phyloP scores from a whole-genome alignment of 805 yeast genomes.

The Myxozyma geophila region DNA sequence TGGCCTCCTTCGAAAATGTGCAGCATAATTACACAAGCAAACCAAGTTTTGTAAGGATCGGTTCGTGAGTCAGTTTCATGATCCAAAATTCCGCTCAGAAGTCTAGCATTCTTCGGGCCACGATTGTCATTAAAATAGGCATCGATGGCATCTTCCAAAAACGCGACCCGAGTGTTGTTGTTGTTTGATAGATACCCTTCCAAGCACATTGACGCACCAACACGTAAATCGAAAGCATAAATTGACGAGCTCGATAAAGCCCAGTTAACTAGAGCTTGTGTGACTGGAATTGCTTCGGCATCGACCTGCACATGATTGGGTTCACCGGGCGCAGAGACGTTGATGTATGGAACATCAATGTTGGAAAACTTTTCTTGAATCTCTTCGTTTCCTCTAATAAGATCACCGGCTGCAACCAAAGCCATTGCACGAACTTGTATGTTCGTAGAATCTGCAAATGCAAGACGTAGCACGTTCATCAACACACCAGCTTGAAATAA shows the following conservation, averaged over 20 bases:
- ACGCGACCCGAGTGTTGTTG: conserved; percentile 60
- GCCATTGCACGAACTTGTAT: conserved; percentile 68
- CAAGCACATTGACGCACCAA: conserved; percentile 68
- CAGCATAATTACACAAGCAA: conserved; percentile 69
- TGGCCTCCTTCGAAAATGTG: conserved; percentile 61
- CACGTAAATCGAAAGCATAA: conserved; percentile 80
- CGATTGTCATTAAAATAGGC: conserved; percentile 30
- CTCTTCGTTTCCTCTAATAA: conserved; percentile 66
- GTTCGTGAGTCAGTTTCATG: conserved; percentile 72
- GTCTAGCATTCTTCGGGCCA: conserved; percentile 52
- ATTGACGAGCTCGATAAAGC: conserved; percentile 76
- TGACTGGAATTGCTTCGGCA: conserved; percentile 62
- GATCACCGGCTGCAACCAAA: conserved; percentile 73
- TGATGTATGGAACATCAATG: conserved; percentile 91
- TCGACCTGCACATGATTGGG: conserved; percentile 41
- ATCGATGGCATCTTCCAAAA: conserved; percentile 67
- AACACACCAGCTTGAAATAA: conserved; percentile 67
- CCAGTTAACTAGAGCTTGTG: conserved; percentile 81
- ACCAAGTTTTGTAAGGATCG: conserved; percentile 89
- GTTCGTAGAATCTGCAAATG: conserved; percentile 67
- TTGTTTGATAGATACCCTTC: conserved; percentile 72
- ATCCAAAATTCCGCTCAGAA: conserved; percentile 72
- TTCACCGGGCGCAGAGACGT: conserved; percentile 61
- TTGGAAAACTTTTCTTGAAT: conserved; percentile 74
- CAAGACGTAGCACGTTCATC: conserved; percentile 66